Base-by-base conservation (phyloP, 2,329 filamentous ascomycete species). In the Biscogniauxia marginata region DNA sequence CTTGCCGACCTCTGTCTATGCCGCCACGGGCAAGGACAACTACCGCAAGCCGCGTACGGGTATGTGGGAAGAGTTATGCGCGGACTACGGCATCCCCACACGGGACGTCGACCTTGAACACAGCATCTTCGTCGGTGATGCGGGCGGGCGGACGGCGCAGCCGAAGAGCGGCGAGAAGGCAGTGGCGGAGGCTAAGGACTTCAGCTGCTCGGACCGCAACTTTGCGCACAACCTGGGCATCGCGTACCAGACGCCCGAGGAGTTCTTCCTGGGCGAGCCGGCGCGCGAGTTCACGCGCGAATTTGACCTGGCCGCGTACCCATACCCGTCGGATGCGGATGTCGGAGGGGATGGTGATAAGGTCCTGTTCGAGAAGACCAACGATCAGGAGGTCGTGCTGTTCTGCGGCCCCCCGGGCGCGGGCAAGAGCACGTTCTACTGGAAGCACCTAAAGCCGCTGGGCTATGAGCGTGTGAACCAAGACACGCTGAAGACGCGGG, bases 361-460 rank as follows among this genome's bases (percentile, higher is more conserved):
- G 7, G 44, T 84, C 0, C 8, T 85, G 1, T 81, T 82, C 61
- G 77, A 81, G 48, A 91, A 87, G 74, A 82, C 79, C 51, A 84
- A 88, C 65, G 71, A 82, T 5, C 73, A 85, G 61, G 93, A 97
- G 54, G 77, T 98, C 13, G 84, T 98, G 21, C 73, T 98, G 7
- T 91, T 96, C 70, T 93, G 90, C 67, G 95, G 95, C 1, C 91
- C 90, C 49, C 95, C 95, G 0, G 93, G 90, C 1, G 86, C 91
- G 2, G 95, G 95, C 18, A 98, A 99, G 74, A 96, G 91, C 43
- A 93, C 91, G 0, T 96, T 95, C 67, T 97, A 88, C 74, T 91
- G 88, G 85, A 86, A 82, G 59, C 77, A 89, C 61, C 77, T 98
- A 34, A 80, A 92, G 69, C 89, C 89, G 21, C 74, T 95, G 23